Evolutionary conservation across 768 basidiomycete genomes (phyloP), one percentile per base, ranked within the genome.

Genomic region (Sistotremastrum suecicum): DNA sequence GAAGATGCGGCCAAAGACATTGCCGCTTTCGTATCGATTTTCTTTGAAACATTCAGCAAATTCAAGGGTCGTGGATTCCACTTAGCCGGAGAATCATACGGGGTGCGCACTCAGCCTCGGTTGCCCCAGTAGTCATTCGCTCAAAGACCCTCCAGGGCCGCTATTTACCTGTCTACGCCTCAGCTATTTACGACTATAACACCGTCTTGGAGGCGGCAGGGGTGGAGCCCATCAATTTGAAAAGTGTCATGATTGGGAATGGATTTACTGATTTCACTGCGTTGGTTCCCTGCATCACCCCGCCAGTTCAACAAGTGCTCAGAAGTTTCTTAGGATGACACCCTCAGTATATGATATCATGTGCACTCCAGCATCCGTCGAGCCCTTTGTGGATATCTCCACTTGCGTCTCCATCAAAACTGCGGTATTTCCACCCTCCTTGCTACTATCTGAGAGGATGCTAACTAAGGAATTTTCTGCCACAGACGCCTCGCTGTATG

Each of bases 401-500:
- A 42, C 41, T 9, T 42, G 41, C 31, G 41, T 42, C 12, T 35
- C 36, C 31, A 48, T 48, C 41, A 48, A 48, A 32, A 10, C 31
- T 31, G 47, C 47, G 2, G 47, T 47, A 30, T 41, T 41, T 40
- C 37, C 4, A 7, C 20, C 34, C 44, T 49, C 31, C 8, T 50
- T 8, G 33, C 44, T 31, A 41, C 42, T 38, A 39, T 28, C 34
- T 52, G 47, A 20, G 43, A 28, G n/a, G 37, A 30, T 33, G 34
- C 7, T 5, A 29, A 11, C 9, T 42, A 33, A 45, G 43, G 36
- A 40, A 30, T 11, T 42, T 5, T 28, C 11, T 29, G 29, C 41
- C 5, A 39, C 37, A 66, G 66, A 50, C 74, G 1, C 70, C 71
- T 0, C 65, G 69, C 29, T 76, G 74, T 55, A 48, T 65, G 45